These are phyloP conservation scores for Puccinellia tenuiflora DNA, from an alignment of 176 grass and related monocot species.

Conservation along the genomic window DNA sequence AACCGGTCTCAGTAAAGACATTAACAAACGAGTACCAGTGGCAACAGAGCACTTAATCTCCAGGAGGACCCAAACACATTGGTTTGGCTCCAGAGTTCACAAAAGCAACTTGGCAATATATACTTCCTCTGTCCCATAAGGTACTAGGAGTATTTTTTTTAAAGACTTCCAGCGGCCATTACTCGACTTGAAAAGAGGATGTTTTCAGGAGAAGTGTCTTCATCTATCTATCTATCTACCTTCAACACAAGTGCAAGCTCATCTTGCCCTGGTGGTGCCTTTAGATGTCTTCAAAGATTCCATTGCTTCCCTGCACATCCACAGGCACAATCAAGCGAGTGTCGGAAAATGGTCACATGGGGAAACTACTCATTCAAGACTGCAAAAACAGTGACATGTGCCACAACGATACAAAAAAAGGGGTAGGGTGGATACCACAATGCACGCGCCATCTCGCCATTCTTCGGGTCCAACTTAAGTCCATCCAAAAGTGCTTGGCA, in stretches of 20 bases:
- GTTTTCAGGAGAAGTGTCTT: not conserved
- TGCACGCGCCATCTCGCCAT: not conserved
- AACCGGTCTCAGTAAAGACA: no score
- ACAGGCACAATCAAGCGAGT: not conserved
- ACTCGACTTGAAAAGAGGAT: no score
- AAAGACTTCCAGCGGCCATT: no score
- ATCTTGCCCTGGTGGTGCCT: not conserved
- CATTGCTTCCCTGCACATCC: not conserved
- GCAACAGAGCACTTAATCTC: no score
- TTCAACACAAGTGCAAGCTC: not conserved
- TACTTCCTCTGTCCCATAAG: no score
- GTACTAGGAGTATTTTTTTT: no score
- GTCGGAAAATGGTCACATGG: not conserved
- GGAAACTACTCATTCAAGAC: no score
- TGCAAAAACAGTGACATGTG: no score
- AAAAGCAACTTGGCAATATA: no score
- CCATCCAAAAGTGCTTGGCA: not conserved
- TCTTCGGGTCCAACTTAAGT: not conserved
- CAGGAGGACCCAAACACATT: no score
- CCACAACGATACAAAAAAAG: not conserved
- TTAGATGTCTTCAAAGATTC: not conserved
- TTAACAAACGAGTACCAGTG: no score
- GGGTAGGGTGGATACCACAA: not conserved
- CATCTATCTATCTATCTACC: not conserved
- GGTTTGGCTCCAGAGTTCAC: no score